A percentile compares a stretch with the other conserved stretches of the same genome.
Conservation (phyloP, 202 grass and related monocot genomes). For the Thinopyrum obtusiflorum region DNA sequence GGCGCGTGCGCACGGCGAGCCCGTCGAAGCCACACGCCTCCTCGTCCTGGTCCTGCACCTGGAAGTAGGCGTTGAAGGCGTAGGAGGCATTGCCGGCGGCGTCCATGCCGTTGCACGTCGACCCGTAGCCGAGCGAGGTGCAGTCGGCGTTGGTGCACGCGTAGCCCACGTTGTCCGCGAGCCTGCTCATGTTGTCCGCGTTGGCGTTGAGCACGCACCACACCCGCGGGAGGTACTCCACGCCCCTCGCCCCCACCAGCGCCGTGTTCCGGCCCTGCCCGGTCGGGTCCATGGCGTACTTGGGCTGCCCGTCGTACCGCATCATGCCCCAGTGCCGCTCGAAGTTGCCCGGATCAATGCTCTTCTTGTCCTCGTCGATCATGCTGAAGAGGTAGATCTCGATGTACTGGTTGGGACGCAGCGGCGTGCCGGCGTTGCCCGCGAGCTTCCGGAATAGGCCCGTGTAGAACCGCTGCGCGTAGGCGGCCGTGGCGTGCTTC, state of each 20-base stretch:
- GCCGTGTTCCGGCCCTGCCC: constrained; percentile 56
- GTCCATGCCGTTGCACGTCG: constrained; percentile 67
- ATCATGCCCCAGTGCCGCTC: constrained; percentile 93
- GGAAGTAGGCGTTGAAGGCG: constrained; percentile 88
- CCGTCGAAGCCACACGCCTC: constrained; percentile 69
- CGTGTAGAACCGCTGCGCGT: constrained; percentile 76
- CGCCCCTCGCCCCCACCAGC: constrained; percentile 53
- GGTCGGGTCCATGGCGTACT: constrained; percentile 62
- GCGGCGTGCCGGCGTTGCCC: constrained; percentile 62
- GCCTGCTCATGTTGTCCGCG: constrained; percentile 13
- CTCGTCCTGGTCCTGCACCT: constrained; percentile 58
- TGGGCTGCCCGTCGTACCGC: constrained; percentile 83
- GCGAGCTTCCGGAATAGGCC: constrained; percentile 56
- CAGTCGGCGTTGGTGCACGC: constrained; percentile 66
- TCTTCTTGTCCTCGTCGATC: constrained; percentile 89
- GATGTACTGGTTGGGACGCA: constrained; percentile 69
- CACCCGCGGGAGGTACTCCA: constrained; percentile 55
- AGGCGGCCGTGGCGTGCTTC: constrained; percentile 46
- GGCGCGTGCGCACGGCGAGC: constrained; percentile 48
- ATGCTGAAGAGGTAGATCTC: constrained; percentile 87
- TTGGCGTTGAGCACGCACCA: constrained; percentile 78
- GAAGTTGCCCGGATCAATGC: constrained; percentile 74
- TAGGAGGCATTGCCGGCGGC: constrained; percentile 71
- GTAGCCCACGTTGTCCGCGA: constrained; percentile 54
- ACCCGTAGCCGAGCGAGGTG: constrained; percentile 71